phyloP scores from a whole-genome alignment of 2,329 filamentous ascomycete genomes.

The Claviceps digitariae region DNA sequence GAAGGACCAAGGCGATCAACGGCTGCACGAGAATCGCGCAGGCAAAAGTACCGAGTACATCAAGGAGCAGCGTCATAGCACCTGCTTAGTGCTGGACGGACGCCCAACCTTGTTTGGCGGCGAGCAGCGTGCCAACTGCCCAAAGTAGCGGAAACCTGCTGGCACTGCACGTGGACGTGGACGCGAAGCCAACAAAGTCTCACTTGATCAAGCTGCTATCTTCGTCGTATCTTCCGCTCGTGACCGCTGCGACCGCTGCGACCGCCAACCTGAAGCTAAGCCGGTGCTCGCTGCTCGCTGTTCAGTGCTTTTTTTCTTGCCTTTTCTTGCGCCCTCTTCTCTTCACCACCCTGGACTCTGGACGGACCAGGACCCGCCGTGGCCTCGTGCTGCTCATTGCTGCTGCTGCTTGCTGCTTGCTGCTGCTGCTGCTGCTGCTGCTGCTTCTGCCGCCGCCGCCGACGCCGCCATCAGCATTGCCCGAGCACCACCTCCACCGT shows the following conservation, averaged over 20 bases:
- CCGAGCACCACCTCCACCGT: not conserved
- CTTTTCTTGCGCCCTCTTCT: no score
- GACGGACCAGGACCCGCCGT: not conserved
- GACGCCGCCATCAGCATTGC: not conserved
- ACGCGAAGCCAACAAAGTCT: no score
- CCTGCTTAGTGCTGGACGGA: not conserved
- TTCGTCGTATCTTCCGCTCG: no score
- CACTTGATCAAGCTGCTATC: no score
- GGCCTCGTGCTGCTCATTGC: not conserved
- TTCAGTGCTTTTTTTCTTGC: no score
- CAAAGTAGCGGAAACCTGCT: not conserved
- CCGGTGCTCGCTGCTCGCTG: no score
- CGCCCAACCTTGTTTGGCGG: not conserved
- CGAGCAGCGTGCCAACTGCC: not conserved
- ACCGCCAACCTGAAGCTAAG: no score
- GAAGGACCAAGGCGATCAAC: not conserved
- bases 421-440: not conserved
- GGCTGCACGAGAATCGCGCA: not conserved
- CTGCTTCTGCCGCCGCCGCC: not conserved
- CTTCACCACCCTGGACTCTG: not conserved
- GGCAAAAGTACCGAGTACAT: no score
- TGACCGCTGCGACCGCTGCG: no score
- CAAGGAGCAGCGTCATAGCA: no score
- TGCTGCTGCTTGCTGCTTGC: not conserved
- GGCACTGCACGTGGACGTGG: not conserved